Conservation (phyloP, 1,284 basidiomycete species). For the Coniophora puteana region DNA sequence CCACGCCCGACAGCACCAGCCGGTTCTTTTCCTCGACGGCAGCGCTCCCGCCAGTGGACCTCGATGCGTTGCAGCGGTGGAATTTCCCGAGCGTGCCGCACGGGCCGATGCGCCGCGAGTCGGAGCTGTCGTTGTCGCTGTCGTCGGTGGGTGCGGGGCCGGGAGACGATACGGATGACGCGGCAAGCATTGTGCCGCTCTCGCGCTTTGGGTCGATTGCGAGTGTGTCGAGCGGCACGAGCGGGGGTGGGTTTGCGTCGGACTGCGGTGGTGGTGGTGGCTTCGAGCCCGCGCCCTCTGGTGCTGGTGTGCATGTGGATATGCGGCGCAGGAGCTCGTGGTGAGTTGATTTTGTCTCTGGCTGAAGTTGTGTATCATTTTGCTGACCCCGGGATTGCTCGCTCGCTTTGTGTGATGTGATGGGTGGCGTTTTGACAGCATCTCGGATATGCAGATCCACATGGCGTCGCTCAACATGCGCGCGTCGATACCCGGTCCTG, state of each 20-base stretch:
- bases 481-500: too few relatives aligned
- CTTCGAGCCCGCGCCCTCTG: conserved; percentile 27
- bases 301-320: conserved; percentile 22
- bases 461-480: too few relatives aligned
- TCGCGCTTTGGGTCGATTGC: conserved; percentile 59
- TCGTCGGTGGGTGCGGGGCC: conserved; percentile 25
- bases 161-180: conserved; percentile 46
- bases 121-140: background rate
- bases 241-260: conserved; percentile 48
- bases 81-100: conserved; percentile 18
- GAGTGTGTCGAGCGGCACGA: conserved; percentile 49
- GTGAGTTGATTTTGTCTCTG: conserved; percentile 29
- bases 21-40: too few relatives aligned
- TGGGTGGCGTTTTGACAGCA: too few relatives aligned
- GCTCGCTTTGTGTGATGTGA: background rate
- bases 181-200: conserved; percentile 40
- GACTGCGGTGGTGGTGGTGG: conserved; percentile 43
- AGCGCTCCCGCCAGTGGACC: conserved; percentile 15
- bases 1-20: too few relatives aligned
- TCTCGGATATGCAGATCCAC: too few relatives aligned
- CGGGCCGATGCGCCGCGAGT: background rate
- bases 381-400: background rate
- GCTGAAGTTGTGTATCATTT: background rate
- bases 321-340: conserved; percentile 49
- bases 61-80: conserved; percentile 24